A percentile compares a stretch with the other conserved stretches of the same genome.
These are phyloP conservation scores for Penicillium salamii DNA, from an alignment of 495 filamentous ascomycete genomes.

Conservation along the genomic window DNA sequence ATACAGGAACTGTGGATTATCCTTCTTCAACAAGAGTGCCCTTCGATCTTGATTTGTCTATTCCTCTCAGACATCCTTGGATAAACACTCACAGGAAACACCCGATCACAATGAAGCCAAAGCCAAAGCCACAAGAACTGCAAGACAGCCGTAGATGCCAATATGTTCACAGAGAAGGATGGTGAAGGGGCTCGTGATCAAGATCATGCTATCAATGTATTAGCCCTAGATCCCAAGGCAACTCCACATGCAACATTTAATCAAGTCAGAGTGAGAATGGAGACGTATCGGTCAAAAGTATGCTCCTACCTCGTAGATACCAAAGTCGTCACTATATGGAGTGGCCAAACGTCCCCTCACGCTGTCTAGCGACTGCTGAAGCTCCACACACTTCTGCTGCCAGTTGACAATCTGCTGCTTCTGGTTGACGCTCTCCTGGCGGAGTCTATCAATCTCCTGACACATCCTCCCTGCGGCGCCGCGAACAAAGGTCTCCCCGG, in stretches of 20 bases:
- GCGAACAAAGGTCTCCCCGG: conserved; percentile 73
- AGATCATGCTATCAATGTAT: neutral
- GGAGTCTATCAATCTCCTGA: neutral
- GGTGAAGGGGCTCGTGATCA: neutral
- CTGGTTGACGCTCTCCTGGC: neutral
- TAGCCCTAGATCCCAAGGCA: neutral
- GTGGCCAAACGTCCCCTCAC: neutral
- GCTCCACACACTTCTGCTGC: neutral
- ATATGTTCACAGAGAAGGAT: neutral
- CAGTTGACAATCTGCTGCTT: neutral
- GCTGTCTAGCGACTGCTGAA: neutral
- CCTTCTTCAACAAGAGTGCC: too few species aligned
- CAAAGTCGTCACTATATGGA: too few species aligned
- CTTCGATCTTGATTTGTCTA: too few species aligned
- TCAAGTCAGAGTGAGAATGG: neutral
- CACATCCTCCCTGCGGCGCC: conserved; percentile 37
- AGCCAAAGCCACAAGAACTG: too few species aligned
- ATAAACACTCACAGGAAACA: too few species aligned
- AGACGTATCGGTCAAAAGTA: neutral
- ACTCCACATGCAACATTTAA: too few species aligned
- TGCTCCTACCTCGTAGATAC: neutral
- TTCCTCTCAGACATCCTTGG: too few species aligned
- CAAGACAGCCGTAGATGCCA: too few species aligned
- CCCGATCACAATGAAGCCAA: too few species aligned
- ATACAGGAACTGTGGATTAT: too few species aligned